Conservation (phyloP, 345 rosid species). For the Nasturtium officinale region DNA sequence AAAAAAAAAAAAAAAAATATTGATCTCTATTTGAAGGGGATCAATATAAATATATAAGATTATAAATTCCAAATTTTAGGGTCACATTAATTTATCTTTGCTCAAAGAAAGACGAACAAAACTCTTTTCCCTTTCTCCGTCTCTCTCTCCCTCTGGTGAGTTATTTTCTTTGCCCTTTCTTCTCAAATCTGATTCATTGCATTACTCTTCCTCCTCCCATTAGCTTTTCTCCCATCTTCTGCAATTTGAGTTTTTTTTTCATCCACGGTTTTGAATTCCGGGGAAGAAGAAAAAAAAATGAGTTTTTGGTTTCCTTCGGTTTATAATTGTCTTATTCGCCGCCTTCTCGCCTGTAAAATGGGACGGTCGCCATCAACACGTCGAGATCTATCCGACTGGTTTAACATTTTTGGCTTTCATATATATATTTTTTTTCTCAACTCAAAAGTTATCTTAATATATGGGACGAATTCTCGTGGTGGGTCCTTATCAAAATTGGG, state of each 20-base stretch:
- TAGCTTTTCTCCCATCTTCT: background rate
- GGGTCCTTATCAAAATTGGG: constrained; percentile 15
- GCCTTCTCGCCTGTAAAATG: background rate
- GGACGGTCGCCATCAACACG: constrained; percentile 8
- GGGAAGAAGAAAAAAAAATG: background rate
- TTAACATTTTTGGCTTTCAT: no score
- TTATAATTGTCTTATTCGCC: constrained; percentile 10
- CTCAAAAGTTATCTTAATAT: background rate
- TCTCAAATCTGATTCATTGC: background rate
- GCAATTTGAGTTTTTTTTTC: background rate
- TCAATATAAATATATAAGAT: background rate
- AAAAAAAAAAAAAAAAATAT: no score
- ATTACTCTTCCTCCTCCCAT: background rate
- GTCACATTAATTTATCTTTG: background rate
- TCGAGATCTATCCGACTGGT: constrained; percentile 16
- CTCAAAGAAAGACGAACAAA: constrained; percentile 15
- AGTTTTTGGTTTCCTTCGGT: constrained; percentile 13
- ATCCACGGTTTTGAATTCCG: background rate
- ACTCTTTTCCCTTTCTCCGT: constrained; percentile 29
- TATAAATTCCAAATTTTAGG: background rate
- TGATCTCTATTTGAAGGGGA: constrained; percentile 2
- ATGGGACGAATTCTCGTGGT: constrained; percentile 12
- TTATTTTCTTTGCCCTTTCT: background rate
- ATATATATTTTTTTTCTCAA: background rate
- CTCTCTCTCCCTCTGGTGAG: constrained; percentile 27